Conservation (phyloP, 768 basidiomycete genomes). For the Rhodotorula paludigena region DNA sequence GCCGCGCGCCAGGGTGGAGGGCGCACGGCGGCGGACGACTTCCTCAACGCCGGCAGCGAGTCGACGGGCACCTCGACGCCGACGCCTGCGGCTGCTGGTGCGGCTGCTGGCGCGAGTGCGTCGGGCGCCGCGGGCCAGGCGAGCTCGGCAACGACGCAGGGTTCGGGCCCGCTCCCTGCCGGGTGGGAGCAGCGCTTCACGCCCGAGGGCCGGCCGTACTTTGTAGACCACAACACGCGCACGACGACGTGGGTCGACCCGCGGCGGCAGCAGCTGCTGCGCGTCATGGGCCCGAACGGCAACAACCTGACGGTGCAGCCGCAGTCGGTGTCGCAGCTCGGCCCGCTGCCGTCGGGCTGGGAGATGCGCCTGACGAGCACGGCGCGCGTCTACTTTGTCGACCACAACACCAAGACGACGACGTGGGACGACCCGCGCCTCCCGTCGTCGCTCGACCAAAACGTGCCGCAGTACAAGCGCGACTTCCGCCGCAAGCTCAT, state of each 20-base stretch:
- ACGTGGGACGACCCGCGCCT: conserved; percentile 99
- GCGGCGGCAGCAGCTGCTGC: conserved; percentile 89
- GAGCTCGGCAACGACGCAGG: conserved; percentile 58
- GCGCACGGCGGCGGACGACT: conserved; percentile 50
- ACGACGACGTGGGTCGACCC: conserved; percentile 99
- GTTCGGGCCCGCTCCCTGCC: conserved; percentile 80
- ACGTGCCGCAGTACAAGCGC: conserved; percentile 99
- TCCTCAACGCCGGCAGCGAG: conserved; percentile 47
- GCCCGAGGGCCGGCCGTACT: conserved; percentile 95
- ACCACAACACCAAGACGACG: conserved; percentile 75
- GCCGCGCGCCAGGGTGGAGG: conserved; percentile 48
- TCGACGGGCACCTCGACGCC: conserved; percentile 31
- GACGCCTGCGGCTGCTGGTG: conserved; percentile 37
- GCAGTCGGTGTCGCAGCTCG: conserved; percentile 92
- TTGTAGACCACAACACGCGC: conserved; percentile 98
- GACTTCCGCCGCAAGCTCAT: conserved; percentile 99
- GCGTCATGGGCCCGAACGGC: conserved; percentile 90
- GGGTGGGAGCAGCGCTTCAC: conserved; percentile 99
- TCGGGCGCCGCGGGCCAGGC: conserved; percentile 26
- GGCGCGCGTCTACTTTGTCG: conserved; percentile 97
- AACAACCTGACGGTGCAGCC: conserved; percentile 83
- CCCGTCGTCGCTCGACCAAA: conserved; percentile 89
- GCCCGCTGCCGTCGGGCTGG: conserved; percentile 96
- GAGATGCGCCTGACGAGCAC: conserved; percentile 99
- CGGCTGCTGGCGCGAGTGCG: conserved; percentile 36